Evolutionary conservation across 768 basidiomycete genomes (phyloP).

Genomic region (Hericium rajendrae): DNA sequence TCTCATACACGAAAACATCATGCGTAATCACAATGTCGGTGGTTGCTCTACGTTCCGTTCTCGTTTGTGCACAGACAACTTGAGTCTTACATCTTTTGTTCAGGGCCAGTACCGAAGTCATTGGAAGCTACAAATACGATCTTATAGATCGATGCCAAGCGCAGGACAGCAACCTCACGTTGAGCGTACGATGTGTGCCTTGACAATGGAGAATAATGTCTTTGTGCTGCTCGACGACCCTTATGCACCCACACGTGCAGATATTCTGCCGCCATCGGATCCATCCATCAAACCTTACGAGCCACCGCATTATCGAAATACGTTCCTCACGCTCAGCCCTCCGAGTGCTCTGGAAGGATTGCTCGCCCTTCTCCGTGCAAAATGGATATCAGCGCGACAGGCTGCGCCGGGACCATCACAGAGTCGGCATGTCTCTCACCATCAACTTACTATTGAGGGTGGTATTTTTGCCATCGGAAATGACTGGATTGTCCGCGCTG

Average conservation of each 20-base stretch:
- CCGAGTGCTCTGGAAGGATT: slow-evolving; percentile 70
- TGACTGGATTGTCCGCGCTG: slow-evolving; percentile 75
- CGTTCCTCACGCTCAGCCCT: slow-evolving; percentile 67
- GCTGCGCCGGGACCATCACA: slow-evolving; percentile 21
- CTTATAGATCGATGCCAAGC: slow-evolving; percentile 67
- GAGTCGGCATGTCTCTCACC: slow-evolving; percentile 39
- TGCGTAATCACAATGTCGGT: slow-evolving; percentile 58
- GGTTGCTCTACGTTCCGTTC: slow-evolving; percentile 1
- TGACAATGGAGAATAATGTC: slow-evolving; percentile 74
- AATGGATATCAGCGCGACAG: slow-evolving; percentile 57
- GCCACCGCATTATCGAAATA: slow-evolving; percentile 59
- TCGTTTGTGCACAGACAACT: slow-evolving; percentile 9
- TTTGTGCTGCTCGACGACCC: slow-evolving; percentile 77
- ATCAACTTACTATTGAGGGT: slow-evolving; percentile 68
- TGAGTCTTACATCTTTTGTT: not conserved
- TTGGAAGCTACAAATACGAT: slow-evolving; percentile 64
- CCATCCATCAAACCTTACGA: slow-evolving; percentile 13
- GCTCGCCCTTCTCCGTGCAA: slow-evolving; percentile 60
- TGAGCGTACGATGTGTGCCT: slow-evolving; percentile 65
- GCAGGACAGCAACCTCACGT: slow-evolving; percentile 39
- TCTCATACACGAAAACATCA: slow-evolving; percentile 59
- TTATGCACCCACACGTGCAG: slow-evolving; percentile 55
- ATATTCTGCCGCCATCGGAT: slow-evolving; percentile 31
- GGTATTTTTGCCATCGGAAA: slow-evolving; percentile 65
- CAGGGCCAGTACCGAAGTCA: slow-evolving; percentile 53